Conservation (phyloP, 2,329 filamentous ascomycete genomes). For the Pyrenophora seminiperda region DNA sequence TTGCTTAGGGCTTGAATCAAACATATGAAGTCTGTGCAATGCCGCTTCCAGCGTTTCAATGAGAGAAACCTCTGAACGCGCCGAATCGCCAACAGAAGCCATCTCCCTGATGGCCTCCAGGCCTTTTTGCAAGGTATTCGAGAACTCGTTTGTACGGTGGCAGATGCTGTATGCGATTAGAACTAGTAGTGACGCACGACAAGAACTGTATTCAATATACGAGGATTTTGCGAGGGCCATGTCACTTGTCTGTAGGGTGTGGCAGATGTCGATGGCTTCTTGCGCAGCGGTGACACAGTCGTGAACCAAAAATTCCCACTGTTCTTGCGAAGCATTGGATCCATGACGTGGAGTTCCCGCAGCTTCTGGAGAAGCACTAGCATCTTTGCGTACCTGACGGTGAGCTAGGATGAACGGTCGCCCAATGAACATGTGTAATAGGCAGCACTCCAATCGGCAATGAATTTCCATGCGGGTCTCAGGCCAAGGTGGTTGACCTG, state of each 20-base stretch:
- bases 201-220: slow-evolving; percentile 21
- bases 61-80: slow-evolving; percentile 18
- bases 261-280: slow-evolving; percentile 14
- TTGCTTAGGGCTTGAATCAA: slow-evolving; percentile 6
- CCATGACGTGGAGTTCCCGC: background rate
- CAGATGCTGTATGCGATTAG: slow-evolving; percentile 19
- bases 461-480: slow-evolving; percentile 8
- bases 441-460: slow-evolving; percentile 14
- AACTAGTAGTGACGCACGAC: slow-evolving; percentile 18
- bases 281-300: slow-evolving; percentile 17
- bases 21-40: slow-evolving; percentile 14
- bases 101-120: slow-evolving; percentile 16
- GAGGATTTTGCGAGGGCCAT: slow-evolving; percentile 21
- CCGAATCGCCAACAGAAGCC: slow-evolving; percentile 17
- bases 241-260: slow-evolving; percentile 8
- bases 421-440: slow-evolving; percentile 21
- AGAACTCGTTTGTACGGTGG: slow-evolving; percentile 14
- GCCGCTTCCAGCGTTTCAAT: slow-evolving; percentile 15
- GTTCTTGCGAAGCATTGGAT: background rate
- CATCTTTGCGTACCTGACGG: slow-evolving; percentile 7
- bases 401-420: slow-evolving; percentile 20
- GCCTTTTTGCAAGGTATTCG: slow-evolving; percentile 12
- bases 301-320: slow-evolving; percentile 13
- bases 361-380: background rate
- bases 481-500: background rate